Evolutionary conservation across 306 rosid species (phyloP).

Genomic region (Ammopiptanthus mongolicus): DNA sequence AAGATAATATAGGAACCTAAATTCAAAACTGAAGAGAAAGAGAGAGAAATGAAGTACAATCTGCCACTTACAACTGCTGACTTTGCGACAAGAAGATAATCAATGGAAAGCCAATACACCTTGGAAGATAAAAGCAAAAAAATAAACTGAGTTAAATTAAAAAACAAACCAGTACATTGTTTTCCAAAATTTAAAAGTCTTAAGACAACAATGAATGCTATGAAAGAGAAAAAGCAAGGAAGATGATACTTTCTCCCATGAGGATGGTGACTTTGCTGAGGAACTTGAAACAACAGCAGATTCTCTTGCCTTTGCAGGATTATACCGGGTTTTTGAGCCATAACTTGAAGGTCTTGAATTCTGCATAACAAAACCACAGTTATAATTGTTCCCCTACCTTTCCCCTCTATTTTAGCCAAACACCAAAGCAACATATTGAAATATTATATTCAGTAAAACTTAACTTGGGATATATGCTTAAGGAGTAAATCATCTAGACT

Average conservation of each 20-base stretch:
- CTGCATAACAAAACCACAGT: constrained; percentile 35
- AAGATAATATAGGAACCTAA: neutral
- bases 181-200: neutral
- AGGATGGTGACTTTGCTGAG: constrained; percentile 29
- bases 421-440: neutral
- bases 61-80: constrained; percentile 71
- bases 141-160: constrained; percentile 9
- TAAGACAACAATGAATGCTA: neutral
- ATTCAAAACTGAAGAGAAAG: neutral
- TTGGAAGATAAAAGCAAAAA: constrained; percentile 28
- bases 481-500: neutral
- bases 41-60: neutral
- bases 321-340: constrained; percentile 55
- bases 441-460: neutral
- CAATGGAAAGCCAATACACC: constrained; percentile 91
- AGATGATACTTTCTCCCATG: constrained; percentile 71
- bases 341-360: constrained; percentile 50
- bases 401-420: neutral
- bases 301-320: constrained; percentile 49
- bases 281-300: constrained; percentile 32
- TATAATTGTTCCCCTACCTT: neutral
- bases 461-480: neutral
- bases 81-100: constrained; percentile 78
- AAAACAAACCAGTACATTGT: neutral
- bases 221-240: neutral